These are phyloP conservation scores for Linderina pennispora DNA, from an alignment of 192 early-diverging fungal genomes.

Conservation along the genomic window DNA sequence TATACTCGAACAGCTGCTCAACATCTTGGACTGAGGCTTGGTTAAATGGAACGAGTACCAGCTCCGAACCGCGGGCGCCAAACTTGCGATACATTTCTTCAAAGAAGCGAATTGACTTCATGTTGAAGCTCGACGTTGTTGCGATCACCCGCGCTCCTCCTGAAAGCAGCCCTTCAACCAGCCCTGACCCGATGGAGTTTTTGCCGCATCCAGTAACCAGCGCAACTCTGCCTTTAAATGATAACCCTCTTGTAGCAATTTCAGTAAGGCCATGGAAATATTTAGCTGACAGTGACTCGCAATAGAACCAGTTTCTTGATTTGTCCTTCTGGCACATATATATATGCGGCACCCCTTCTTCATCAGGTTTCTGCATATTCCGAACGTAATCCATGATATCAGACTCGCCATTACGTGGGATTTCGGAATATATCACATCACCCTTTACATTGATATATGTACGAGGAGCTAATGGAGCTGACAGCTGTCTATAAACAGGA, in stretches of 20 bases:
- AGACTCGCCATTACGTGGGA: no score
- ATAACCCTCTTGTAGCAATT: slow-evolving; percentile 68
- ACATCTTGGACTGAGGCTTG: slow-evolving; percentile 82
- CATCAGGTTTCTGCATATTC: no score
- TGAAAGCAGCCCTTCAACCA: slow-evolving; percentile 79
- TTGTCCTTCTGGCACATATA: no score
- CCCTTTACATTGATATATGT: no score
- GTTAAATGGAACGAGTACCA: slow-evolving; percentile 94
- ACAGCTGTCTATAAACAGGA: no score
- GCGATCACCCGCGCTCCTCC: slow-evolving; percentile 89
- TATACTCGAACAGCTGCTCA: slow-evolving; percentile 69
- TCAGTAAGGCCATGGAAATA: no score
- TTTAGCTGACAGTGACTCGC: no score
- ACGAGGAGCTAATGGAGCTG: no score
- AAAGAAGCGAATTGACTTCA: slow-evolving; percentile 74
- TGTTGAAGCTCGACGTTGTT: slow-evolving; percentile 88
- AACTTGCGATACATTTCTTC: slow-evolving; percentile 79
- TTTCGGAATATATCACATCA: no score
- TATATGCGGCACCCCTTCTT: no score
- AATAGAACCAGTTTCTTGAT: no score
- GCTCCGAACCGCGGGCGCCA: slow-evolving; percentile 75
- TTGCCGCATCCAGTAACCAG: slow-evolving; percentile 88
- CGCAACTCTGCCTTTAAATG: slow-evolving; percentile 77
- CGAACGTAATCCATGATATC: no score
- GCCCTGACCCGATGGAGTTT: slow-evolving; percentile 86